Base-by-base conservation (phyloP, 2,329 filamentous ascomycete species). In the Madurella fahalii region DNA sequence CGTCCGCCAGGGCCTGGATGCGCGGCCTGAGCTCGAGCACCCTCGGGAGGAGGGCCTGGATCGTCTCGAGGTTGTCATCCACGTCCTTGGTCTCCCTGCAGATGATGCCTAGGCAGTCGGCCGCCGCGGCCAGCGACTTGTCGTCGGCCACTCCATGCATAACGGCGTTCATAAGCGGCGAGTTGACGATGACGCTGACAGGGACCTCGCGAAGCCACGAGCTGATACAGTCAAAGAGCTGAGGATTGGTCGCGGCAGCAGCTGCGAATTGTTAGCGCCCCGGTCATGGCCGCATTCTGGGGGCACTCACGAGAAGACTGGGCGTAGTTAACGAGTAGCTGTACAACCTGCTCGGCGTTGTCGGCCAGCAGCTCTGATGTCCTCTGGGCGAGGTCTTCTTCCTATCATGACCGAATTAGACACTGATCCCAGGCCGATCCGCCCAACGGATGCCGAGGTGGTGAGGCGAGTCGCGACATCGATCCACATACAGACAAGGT, bases 181-280 rank as follows among this genome's bases (percentile, higher is more conserved):
- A 96, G 63, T 86, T 87, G 62, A 95, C 87, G 60, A 99, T 84
- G 58, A 89, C 86, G 60, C 80, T 80, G 46, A 95, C 82, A 0
- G 93, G 90, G 7, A 99, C 90, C 73, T 99, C 94, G 63, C 91
- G 84, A 62, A 97, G 81, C 94, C 94, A 99, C 2, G 94, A 96
- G 32, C 91, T 95, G 64, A 97, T 91, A 69, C 94, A 97, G 65
- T 96, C 90, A 69, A 97, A 85, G 46, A 99, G 80, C 66, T 92
- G 88, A 2, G 93, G 92, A 67, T 96, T 96, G 59, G 86, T 87
- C 9, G 90, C 82, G 20, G 93, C 91, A 46, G 83, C 76, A 48
- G 81, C 90, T 91, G 65, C 18, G 30, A 32, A 42, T 32, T 40
- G 57, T 65, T 56, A 64, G 68, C 51, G 64, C 52, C n/a, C n/a